Percentiles rank a stretch among this genome's conserved stretches.
These are phyloP conservation scores for Ceratocystis colombiana DNA, from an alignment of 2,329 filamentous ascomycete species.

Conservation along the genomic window DNA sequence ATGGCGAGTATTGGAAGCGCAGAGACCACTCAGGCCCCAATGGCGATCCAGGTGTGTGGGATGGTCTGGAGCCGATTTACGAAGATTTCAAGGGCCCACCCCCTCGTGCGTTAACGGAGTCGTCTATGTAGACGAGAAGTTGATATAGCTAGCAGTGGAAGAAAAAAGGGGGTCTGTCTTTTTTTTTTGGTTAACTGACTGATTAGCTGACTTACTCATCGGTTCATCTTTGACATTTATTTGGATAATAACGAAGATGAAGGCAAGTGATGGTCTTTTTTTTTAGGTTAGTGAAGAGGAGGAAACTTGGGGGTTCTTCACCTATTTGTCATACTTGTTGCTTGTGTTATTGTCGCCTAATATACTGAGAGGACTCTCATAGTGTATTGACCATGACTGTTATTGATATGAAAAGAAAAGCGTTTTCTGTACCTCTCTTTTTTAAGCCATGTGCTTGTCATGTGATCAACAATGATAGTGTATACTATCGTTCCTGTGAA, in stretches of 20 bases:
- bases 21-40: conserved; percentile 53
- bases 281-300: not conserved
- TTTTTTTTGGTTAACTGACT: not conserved
- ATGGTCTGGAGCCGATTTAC: conserved; percentile 67
- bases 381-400: no score
- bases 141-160: not conserved
- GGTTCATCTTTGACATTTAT: not conserved
- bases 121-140: conserved; percentile 18
- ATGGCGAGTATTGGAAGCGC: conserved; percentile 75
- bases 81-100: conserved; percentile 29
- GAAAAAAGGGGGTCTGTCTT: not conserved
- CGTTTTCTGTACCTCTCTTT: no score
- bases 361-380: not conserved
- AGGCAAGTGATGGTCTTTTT: not conserved
- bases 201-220: not conserved
- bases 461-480: no score
- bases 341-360: not conserved
- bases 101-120: conserved; percentile 20
- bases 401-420: no score
- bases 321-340: not conserved
- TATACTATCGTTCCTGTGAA: no score
- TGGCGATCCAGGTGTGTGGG: conserved; percentile 53
- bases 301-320: not conserved
- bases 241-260: not conserved
- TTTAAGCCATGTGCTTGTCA: no score